Percentiles rank a stretch among this genome's conserved stretches.
phyloP scores from a whole-genome alignment of 441 rosid species.

The Melastoma candidum region DNA sequence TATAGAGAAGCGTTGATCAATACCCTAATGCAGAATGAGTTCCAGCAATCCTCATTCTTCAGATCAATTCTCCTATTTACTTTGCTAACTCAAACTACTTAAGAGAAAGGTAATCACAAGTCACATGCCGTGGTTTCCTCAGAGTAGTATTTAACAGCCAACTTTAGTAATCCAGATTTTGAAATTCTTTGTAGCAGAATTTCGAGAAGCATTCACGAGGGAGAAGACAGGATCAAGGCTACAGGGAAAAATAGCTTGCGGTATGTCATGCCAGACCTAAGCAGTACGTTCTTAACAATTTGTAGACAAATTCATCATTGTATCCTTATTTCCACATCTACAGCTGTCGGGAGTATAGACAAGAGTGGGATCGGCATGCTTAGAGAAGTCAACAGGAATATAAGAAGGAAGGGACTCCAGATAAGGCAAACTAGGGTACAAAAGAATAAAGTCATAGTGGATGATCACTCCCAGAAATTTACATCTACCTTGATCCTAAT shows the following conservation, averaged over 20 bases:
- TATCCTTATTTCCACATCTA: background rate
- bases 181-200: conserved; percentile 20
- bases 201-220: conserved; percentile 42
- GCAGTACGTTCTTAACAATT: no score
- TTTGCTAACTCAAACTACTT: conserved; percentile 9
- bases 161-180: no score
- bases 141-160: no score
- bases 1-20: conserved; percentile 38
- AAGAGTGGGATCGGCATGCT: no score
- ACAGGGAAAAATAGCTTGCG: conserved; percentile 28
- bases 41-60: conserved; percentile 38
- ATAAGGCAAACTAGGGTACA: conserved; percentile 31
- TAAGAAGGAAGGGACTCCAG: no score
- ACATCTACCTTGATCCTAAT: no score
- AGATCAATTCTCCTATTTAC: conserved; percentile 33
- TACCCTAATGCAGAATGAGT: conserved; percentile 28
- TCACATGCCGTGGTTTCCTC: no score
- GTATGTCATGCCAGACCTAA: no score
- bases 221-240: conserved; percentile 31
- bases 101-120: no score
- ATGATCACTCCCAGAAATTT: no score
- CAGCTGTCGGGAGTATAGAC: conserved; percentile 7
- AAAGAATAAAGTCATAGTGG: conserved; percentile 1
- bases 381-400: no score
- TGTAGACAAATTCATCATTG: no score